phyloP scores from a whole-genome alignment of 202 grass and related monocot genomes.

The Brachypodium distachyon region DNA sequence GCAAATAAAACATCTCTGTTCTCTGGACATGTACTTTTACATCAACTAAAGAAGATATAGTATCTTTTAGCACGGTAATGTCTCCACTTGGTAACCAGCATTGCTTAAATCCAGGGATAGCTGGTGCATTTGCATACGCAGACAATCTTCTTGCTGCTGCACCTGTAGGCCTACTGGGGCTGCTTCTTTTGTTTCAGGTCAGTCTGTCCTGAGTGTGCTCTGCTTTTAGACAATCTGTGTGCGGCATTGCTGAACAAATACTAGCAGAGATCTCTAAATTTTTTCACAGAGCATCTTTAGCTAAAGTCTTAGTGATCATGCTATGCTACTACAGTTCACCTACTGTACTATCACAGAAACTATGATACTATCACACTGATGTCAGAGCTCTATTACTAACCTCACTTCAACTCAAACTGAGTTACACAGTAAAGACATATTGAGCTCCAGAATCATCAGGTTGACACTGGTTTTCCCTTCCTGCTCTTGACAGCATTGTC shows the following conservation, averaged over 20 bases:
- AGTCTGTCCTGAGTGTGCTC: conserved; percentile 2
- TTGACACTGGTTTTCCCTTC: neutral
- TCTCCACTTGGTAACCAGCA: neutral
- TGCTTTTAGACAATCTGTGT: neutral
- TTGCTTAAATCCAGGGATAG: conserved; percentile 40
- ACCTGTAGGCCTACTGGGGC: conserved; percentile 67
- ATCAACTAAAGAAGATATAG: neutral
- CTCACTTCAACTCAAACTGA: neutral
- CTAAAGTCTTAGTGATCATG: neutral
- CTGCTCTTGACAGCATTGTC: neutral
- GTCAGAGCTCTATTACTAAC: neutral
- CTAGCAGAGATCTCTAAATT: neutral
- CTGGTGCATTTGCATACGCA: conserved; percentile 63
- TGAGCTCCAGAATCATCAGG: neutral
- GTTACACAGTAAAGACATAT: neutral
- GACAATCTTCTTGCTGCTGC: conserved; percentile 81
- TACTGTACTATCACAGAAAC: neutral
- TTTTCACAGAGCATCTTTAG: neutral
- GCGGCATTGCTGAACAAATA: neutral
- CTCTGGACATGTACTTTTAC: conserved; percentile 1
- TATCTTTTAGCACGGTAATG: neutral
- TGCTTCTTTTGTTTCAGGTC: conserved; percentile 79
- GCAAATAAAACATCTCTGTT: conserved; percentile 18
- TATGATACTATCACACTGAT: neutral
- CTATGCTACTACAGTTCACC: neutral